phyloP scores from a whole-genome alignment of 2,329 filamentous ascomycete species.

The Bretziella fagacearum region DNA sequence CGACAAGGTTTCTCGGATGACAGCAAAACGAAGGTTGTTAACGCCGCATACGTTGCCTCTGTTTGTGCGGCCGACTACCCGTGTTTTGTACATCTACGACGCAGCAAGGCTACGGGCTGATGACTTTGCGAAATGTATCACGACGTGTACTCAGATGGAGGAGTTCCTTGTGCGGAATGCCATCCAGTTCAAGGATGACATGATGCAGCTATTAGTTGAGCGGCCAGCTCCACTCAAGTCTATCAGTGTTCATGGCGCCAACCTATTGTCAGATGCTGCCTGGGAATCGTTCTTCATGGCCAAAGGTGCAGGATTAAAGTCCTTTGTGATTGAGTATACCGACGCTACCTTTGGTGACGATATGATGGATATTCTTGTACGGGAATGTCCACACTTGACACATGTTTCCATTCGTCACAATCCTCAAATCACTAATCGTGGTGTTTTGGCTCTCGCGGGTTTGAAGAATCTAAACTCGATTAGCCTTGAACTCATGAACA shows the following conservation, averaged over 20 bases:
- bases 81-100: constrained; percentile 40
- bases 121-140: constrained; percentile 69
- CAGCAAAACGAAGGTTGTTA: constrained; percentile 43
- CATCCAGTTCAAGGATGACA: constrained; percentile 79
- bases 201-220: constrained; percentile 63
- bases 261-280: constrained; percentile 58
- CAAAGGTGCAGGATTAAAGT: constrained; percentile 47
- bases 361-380: constrained; percentile 42
- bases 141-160: constrained; percentile 50
- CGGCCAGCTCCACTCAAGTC: constrained; percentile 52
- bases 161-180: constrained; percentile 63
- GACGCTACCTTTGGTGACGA: constrained; percentile 68
- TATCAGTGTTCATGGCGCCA: constrained; percentile 68
- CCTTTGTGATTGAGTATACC: constrained; percentile 65
- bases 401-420: constrained; percentile 72
- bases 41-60: constrained; percentile 36
- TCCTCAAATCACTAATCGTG: constrained; percentile 49
- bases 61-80: constrained; percentile 36
- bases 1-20: constrained; percentile 41
- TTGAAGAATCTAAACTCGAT: constrained; percentile 54
- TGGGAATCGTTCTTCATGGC: constrained; percentile 55
- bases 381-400: constrained; percentile 48
- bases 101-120: constrained; percentile 49
- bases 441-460: constrained; percentile 46
- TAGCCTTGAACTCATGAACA: constrained; percentile 48